Conservation (phyloP, 345 rosid genomes). For the Populus davidiana region DNA sequence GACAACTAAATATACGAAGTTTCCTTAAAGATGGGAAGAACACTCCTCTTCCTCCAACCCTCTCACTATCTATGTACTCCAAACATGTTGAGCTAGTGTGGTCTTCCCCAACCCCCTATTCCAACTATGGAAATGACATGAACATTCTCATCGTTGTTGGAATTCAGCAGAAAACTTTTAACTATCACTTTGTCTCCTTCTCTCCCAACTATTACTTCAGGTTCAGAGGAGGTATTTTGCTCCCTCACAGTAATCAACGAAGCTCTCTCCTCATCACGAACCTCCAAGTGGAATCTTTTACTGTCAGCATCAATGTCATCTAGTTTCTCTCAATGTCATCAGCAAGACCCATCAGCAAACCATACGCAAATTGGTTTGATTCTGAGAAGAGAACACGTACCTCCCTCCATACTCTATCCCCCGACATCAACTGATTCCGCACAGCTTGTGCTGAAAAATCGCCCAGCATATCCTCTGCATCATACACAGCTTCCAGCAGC, state of each 20-base stretch:
- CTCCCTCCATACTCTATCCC: background rate
- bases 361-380: conserved; percentile 3
- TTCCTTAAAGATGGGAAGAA: conserved; percentile 12
- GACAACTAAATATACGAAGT: background rate
- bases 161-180: background rate
- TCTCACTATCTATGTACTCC: background rate
- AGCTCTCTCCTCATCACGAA: background rate
- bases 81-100: conserved; percentile 18
- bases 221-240: background rate
- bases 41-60: background rate
- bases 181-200: conserved; percentile 12
- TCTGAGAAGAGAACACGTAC: background rate
- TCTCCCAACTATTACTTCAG: conserved; percentile 15
- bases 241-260: background rate
- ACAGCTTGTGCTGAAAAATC: conserved; percentile 19
- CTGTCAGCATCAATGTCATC: conserved; percentile 6
- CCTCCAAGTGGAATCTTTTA: background rate
- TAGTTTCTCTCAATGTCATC: conserved; percentile 1
- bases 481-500: conserved; percentile 24
- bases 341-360: too few species aligned
- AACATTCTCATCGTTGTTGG: background rate
- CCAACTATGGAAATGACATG: conserved; percentile 24
- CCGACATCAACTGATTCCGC: background rate
- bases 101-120: conserved; percentile 29
- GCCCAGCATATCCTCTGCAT: conserved; percentile 36